Evolutionary conservation across 768 basidiomycete species (phyloP).

Genomic region (Trametes maxima): DNA sequence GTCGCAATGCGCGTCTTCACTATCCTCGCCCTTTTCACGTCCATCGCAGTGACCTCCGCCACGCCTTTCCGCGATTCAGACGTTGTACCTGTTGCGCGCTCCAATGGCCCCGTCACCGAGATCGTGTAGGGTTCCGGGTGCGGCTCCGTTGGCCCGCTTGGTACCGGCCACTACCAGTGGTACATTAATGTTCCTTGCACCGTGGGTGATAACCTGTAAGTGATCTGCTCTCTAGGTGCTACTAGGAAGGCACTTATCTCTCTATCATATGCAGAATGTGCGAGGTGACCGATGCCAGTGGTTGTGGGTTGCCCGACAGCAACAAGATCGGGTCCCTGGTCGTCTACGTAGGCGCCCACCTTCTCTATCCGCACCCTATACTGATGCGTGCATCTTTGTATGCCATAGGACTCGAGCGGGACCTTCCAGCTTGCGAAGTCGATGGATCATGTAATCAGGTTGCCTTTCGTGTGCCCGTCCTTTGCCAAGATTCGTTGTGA

Average conservation of each 20-base stretch:
- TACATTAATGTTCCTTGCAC: background rate
- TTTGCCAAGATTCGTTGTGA: constrained; percentile 9
- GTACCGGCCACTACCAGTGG: constrained; percentile 8
- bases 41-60: background rate
- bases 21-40: background rate
- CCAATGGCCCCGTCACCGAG: background rate
- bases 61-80: background rate
- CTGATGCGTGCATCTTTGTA: background rate
- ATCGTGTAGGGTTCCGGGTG: constrained; percentile 2
- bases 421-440: background rate
- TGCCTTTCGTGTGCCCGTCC: constrained; percentile 6
- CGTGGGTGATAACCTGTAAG: background rate
- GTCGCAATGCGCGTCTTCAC: constrained; percentile 1
- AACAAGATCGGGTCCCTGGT: constrained; percentile 4
- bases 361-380: background rate
- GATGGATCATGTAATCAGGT: background rate
- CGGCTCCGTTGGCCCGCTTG: background rate
- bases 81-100: background rate
- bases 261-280: background rate
- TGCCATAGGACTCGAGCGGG: constrained; percentile 1
- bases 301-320: background rate
- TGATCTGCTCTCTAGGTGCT: background rate
- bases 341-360: background rate
- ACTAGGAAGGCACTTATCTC: background rate
- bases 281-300: constrained; percentile 7